Evolutionary conservation across 495 filamentous ascomycete genomes (phyloP).

Genomic region (Penicillium antarcticum): DNA sequence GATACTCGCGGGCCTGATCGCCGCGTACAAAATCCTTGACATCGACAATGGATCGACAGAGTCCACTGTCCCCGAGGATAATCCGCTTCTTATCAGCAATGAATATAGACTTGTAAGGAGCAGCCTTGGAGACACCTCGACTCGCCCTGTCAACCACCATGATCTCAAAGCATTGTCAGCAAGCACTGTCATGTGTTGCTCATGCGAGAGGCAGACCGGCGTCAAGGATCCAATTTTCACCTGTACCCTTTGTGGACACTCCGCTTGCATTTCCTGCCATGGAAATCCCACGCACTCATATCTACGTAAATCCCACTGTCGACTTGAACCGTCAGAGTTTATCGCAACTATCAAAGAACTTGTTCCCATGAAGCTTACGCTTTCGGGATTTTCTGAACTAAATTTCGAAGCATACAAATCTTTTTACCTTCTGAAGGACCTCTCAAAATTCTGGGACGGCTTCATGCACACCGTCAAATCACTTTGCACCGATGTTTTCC

Average conservation of each 20-base stretch:
- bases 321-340: conserved; percentile 47
- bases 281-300: conserved; percentile 57
- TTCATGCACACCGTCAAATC: conserved; percentile 30
- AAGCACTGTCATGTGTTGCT: conserved; percentile 46
- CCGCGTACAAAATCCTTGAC: conserved; percentile 33
- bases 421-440: neutral
- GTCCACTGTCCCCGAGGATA: neutral
- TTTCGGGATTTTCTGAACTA: conserved; percentile 31
- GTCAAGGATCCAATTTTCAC: conserved; percentile 35
- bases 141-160: neutral
- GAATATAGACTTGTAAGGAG: conserved; percentile 4
- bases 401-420: conserved; percentile 21
- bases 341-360: conserved; percentile 37
- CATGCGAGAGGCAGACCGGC: conserved; percentile 53
- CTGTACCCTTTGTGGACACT: conserved; percentile 55
- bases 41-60: conserved; percentile 3
- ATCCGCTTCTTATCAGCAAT: conserved; percentile 3
- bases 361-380: conserved; percentile 45
- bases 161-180: conserved; percentile 24
- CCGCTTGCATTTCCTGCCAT: conserved; percentile 52
- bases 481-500: conserved; percentile 37
- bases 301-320: conserved; percentile 15
- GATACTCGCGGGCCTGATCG: conserved; percentile 53
- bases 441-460: conserved; percentile 28
- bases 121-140: conserved; percentile 4